These are phyloP conservation scores for Rhynchosporium agropyri DNA, from an alignment of 2,329 filamentous ascomycete genomes.

Conservation along the genomic window DNA sequence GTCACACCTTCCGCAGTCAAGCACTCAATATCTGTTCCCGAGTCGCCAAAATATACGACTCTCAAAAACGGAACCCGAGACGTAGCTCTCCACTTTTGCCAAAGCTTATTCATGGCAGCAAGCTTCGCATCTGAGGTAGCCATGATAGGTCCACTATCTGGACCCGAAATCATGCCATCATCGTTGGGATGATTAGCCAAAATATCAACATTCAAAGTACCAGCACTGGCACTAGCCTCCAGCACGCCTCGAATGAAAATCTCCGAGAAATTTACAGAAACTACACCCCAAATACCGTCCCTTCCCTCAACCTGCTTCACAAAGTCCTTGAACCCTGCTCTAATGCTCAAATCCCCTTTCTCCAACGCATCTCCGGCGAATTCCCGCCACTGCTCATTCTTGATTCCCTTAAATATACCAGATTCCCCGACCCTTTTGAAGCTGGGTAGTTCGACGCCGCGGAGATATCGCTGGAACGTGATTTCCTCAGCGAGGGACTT, in stretches of 20 bases:
- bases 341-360: constrained; percentile 27
- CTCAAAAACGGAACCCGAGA: neutral
- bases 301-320: constrained; percentile 17
- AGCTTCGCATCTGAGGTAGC: constrained; percentile 37
- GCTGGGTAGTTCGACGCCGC: constrained; percentile 35
- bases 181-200: constrained; percentile 31
- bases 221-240: constrained; percentile 14
- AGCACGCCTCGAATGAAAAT: constrained; percentile 36
- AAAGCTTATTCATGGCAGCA: constrained; percentile 29
- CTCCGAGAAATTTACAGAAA: constrained; percentile 37
- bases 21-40: constrained; percentile 40
- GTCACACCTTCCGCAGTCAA: constrained; percentile 31
- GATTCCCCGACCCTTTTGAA: constrained; percentile 35
- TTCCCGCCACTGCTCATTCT: constrained; percentile 22
- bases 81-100: constrained; percentile 20
- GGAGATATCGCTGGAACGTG: constrained; percentile 28
- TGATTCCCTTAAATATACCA: constrained; percentile 36
- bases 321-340: constrained; percentile 32
- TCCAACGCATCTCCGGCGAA: constrained; percentile 28
- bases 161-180: constrained; percentile 30
- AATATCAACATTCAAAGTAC: constrained; percentile 20
- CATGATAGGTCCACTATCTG: constrained; percentile 19
- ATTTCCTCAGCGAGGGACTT: constrained; percentile 31
- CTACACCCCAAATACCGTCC: constrained; percentile 31
- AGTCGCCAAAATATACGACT: constrained; percentile 41